phyloP scores from a whole-genome alignment of 805 yeast species.

The Torulaspora maleeae region DNA sequence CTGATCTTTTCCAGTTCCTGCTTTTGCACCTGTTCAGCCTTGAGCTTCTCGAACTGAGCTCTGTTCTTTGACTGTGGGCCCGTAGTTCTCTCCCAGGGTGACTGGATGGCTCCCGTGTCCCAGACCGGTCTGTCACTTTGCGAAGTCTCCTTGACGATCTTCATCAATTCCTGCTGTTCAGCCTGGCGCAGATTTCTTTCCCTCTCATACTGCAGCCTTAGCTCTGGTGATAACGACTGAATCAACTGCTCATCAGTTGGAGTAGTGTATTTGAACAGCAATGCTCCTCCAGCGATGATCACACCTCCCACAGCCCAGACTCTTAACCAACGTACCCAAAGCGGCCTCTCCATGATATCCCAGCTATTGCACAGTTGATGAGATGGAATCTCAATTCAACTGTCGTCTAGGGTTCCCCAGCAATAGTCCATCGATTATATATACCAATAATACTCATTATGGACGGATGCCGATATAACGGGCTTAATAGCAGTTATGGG shows the following conservation, averaged over 20 bases:
- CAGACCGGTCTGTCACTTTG: constrained; percentile 73
- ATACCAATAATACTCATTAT: not conserved
- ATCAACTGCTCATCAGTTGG: constrained; percentile 84
- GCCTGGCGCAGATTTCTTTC: constrained; percentile 56
- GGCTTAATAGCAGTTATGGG: not conserved
- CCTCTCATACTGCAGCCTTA: constrained; percentile 66
- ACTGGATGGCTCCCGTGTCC: constrained; percentile 66
- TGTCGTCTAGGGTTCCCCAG: not conserved
- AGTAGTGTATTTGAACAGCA: constrained; percentile 65
- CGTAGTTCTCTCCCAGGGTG: constrained; percentile 55
- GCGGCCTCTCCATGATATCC: constrained; percentile 36
- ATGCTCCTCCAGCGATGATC: constrained; percentile 66
- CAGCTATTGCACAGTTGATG: too few relatives aligned
- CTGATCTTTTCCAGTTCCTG: constrained; percentile 31
- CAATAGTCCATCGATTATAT: too few relatives aligned
- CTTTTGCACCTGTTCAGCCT: constrained; percentile 34
- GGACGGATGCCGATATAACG: not conserved
- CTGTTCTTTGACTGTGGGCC: constrained; percentile 37
- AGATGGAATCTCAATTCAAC: not conserved
- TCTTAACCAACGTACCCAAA: constrained; percentile 57
- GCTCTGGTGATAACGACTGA: constrained; percentile 73
- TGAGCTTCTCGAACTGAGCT: constrained; percentile 40
- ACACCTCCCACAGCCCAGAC: constrained; percentile 58
- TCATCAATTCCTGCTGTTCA: constrained; percentile 68
- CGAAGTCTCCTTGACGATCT: constrained; percentile 58